Evolutionary conservation across 75 land plant genomes (phyloP).

Genomic region (Azolla pinnata): DNA sequence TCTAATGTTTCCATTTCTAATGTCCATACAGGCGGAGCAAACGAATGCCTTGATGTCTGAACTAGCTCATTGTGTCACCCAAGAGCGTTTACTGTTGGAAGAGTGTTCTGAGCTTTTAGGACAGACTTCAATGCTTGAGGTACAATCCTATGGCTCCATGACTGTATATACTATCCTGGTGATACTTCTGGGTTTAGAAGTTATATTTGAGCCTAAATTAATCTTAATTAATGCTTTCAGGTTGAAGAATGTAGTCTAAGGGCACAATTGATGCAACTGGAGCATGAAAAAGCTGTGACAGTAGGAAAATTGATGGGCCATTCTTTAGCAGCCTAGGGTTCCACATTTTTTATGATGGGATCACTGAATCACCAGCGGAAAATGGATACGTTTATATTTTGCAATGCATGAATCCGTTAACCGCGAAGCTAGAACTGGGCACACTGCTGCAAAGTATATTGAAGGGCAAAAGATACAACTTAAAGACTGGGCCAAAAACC

Average conservation of each 20-base stretch:
- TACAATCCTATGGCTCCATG: conserved; percentile 3
- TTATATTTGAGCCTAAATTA: neutral
- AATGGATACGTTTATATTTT: no score
- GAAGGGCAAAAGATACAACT: no score
- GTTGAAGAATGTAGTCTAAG: conserved; percentile 34
- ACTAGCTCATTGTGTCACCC: conserved; percentile 33
- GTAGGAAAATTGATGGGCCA: no score
- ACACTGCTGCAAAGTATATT: no score
- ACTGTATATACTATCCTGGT: neutral
- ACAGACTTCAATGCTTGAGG: conserved; percentile 36
- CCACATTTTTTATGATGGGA: no score
- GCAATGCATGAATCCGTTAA: no score
- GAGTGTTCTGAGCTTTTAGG: conserved; percentile 54
- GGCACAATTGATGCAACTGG: conserved; percentile 25
- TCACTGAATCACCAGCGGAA: no score
- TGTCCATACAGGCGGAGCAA: conserved; percentile 38
- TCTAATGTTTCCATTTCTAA: neutral
- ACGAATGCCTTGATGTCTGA: conserved; percentile 27
- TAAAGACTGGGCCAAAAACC: no score
- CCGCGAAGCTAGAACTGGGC: no score
- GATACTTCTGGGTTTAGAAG: neutral
- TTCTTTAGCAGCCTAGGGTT: no score
- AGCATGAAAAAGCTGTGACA: conserved; percentile 13
- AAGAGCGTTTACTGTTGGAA: conserved; percentile 39
- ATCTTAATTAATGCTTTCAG: no score